phyloP scores from a whole-genome alignment of 2,329 filamentous ascomycete genomes.

The Talaromyces marneffei region DNA sequence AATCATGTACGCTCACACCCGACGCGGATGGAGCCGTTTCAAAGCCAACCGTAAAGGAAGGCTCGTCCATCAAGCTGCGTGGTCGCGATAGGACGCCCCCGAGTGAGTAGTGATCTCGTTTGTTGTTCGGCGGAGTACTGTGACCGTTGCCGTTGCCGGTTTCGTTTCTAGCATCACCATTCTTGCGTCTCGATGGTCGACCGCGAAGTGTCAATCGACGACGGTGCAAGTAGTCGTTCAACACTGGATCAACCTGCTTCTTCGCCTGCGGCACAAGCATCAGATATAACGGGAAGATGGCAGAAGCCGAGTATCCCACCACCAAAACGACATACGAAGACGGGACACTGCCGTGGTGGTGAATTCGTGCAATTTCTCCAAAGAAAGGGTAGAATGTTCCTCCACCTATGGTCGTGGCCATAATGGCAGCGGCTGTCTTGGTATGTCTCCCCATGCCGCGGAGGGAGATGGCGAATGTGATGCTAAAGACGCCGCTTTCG shows the following conservation, averaged over 20 bases:
- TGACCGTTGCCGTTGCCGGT: background rate
- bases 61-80: constrained; percentile 15
- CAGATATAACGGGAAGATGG: constrained; percentile 51
- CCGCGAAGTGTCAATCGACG: background rate
- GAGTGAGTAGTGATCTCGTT: constrained; percentile 8
- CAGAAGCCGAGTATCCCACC: constrained; percentile 47
- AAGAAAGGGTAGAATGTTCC: constrained; percentile 53
- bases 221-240: constrained; percentile 15
- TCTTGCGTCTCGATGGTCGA: constrained; percentile 10
- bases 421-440: constrained; percentile 49
- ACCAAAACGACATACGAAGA: constrained; percentile 51
- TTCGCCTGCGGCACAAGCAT: constrained; percentile 45
- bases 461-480: constrained; percentile 54
- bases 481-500: constrained; percentile 55
- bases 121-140: background rate
- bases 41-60: background rate
- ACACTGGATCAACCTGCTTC: constrained; percentile 47
- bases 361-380: constrained; percentile 42
- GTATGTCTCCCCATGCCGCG: constrained; percentile 55
- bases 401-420: constrained; percentile 51
- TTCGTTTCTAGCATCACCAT: background rate
- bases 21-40: background rate
- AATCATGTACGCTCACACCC: constrained; percentile 7
- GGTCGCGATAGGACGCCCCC: constrained; percentile 16
- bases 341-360: constrained; percentile 28